phyloP scores from a whole-genome alignment of 1,284 basidiomycete species.

The Gymnopus androsaceus region DNA sequence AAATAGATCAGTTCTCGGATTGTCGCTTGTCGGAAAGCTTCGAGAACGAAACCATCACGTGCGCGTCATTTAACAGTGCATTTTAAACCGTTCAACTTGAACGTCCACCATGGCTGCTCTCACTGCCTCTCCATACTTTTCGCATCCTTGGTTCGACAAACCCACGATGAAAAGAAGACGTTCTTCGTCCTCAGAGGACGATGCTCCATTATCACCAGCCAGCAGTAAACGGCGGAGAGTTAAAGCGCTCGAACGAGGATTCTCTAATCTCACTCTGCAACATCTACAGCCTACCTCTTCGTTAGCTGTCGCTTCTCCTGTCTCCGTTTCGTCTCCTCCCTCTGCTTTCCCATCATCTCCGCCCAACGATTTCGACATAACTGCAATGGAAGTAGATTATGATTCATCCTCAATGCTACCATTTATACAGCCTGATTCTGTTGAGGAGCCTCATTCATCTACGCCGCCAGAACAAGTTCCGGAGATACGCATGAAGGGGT shows the following conservation, averaged over 20 bases:
- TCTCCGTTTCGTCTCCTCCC: neutral
- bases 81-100: neutral
- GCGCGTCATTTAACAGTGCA: neutral
- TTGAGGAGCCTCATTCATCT: conserved; percentile 47
- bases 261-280: conserved; percentile 53
- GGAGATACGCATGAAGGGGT: conserved; percentile 61
- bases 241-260: conserved; percentile 54
- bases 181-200: conserved; percentile 14
- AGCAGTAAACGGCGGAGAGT: conserved; percentile 34
- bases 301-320: neutral
- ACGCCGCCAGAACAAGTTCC: conserved; percentile 24
- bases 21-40: neutral
- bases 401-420: conserved; percentile 6
- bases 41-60: neutral
- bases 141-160: conserved; percentile 19
- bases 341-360: neutral
- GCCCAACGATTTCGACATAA: neutral
- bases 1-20: neutral
- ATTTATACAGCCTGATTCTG: conserved; percentile 34
- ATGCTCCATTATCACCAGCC: neutral
- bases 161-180: conserved; percentile 18
- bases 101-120: conserved; percentile 4
- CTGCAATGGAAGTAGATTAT: conserved; percentile 24
- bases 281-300: neutral
- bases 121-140: conserved; percentile 6